These are phyloP conservation scores for Vanrija sp. DNA, from an alignment of 1,284 basidiomycete genomes.

Conservation along the genomic window DNA sequence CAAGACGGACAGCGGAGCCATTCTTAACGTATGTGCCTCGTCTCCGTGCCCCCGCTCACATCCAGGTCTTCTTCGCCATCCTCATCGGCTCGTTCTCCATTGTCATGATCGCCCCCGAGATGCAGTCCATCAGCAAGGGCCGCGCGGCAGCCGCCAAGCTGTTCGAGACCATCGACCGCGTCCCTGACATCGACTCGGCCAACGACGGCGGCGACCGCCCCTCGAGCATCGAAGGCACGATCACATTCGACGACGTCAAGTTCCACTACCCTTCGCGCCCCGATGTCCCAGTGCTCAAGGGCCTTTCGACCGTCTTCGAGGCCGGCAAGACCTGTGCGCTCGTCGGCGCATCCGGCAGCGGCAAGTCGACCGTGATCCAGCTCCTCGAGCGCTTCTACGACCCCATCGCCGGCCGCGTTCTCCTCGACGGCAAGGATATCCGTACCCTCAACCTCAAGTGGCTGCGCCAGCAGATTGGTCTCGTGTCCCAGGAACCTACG, in stretches of 20 bases:
- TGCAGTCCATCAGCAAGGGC: slow-evolving; percentile 78
- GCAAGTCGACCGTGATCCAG: slow-evolving; percentile 71
- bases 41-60: background rate
- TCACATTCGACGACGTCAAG: slow-evolving; percentile 69
- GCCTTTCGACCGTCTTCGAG: slow-evolving; percentile 50
- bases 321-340: slow-evolving; percentile 70
- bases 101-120: slow-evolving; percentile 61
- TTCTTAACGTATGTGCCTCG: slow-evolving; percentile 60
- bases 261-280: slow-evolving; percentile 92
- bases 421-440: slow-evolving; percentile 73
- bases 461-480: slow-evolving; percentile 80
- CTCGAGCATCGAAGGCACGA: slow-evolving; percentile 67
- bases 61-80: slow-evolving; percentile 64
- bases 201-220: slow-evolving; percentile 67
- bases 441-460: slow-evolving; percentile 78
- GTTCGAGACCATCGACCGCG: slow-evolving; percentile 82
- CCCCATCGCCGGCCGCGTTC: slow-evolving; percentile 66
- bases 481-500: slow-evolving; percentile 84
- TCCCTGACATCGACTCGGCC: slow-evolving; percentile 75
- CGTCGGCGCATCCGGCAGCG: slow-evolving; percentile 85
- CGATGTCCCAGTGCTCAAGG: slow-evolving; percentile 76
- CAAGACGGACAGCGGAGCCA: slow-evolving; percentile 60
- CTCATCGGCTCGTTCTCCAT: slow-evolving; percentile 86
- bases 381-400: slow-evolving; percentile 88
- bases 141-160: slow-evolving; percentile 90